Evolutionary conservation across 1,139 yeast species (phyloP), one percentile per base, ranked within the genome.

Genomic region (Pichia sp.): DNA sequence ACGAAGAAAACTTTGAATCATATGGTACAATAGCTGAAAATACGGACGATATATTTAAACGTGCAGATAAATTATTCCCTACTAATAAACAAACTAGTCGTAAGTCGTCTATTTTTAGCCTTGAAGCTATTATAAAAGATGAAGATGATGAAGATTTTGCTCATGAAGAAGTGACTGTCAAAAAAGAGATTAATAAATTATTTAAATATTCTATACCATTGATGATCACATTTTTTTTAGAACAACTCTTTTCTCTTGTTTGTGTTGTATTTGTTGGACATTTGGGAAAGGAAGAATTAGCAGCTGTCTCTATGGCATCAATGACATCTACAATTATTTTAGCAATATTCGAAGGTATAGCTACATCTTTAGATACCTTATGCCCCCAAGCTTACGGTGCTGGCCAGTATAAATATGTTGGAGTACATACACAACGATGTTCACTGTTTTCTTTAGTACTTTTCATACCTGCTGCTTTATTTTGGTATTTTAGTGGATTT

Each of bases 321-420:
- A 89, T 90, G 96, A 84, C 95, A 1, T 82, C 93, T 1, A 87
- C 93, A 41, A 87, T 90, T 49, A 82, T 93, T 0, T 79, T 87
- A 60, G 95, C 96, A 0, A 72, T 89, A 2, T 86, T 88, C 66
- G 96, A 87, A 69, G 97, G 96, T 25, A 80, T 88, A 50, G 85
- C 96, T 0, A 89, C 96, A 0, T 81, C 95, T 27, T 73, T 90
- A 52, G 97, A 90, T 63, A 89, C 96, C 0, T 71, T 90, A 42
- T 88, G 96, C 62, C 91, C 96, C 0, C 90, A 84, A 63, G 89
- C 90, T 0, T 84, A 81, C 63, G 93, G 91, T 7, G 83, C 89
- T 0, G 84, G 87, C 1, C 80, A 83, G 55, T 77, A 70, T 54
- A 73, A 73, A 53, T 70, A 81, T 55, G 87, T 84, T 42, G 83